Evolutionary conservation across 139 green algal genomes (phyloP), one percentile per base, ranked within the genome.

Genomic region (Pedinophyceae sp.): DNA sequence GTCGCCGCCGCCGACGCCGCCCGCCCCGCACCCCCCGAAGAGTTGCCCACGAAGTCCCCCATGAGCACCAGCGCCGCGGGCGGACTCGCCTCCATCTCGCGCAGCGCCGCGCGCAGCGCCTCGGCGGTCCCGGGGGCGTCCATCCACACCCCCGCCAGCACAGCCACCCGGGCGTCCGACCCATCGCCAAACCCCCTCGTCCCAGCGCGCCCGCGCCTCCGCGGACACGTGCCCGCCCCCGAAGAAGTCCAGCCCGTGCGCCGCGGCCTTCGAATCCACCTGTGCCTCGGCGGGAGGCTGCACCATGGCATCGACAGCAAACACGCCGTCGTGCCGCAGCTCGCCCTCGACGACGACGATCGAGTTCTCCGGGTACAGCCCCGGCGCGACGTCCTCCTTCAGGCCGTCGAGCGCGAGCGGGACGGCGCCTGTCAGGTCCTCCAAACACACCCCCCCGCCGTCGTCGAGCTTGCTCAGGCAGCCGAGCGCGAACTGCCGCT

Each of bases 271-370:
- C 27, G 43, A 64, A 10, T 13, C 51, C 6, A 52, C 25, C 20
- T 61, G 22, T 7, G 26, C 27, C 30, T 61, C 54, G 20, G 57
- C 6, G 10, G 16, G 47, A 7, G 54, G 54, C 16, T 10, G 7
- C 6, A 7, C 22, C 48, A 61, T 61, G 24, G 51, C 54, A 39
- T 18, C 19, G 47, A 59, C 18, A 16, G 16, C 19, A 18, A 59
- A 59, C 52, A 19, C 57, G 5, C 58, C 58, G 20, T 59, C 27
- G 7, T 10, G 34, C n/a, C 13, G 54, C 4, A 66, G 15, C 24
- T 62, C 34, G 6, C 59, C 59, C 34, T 66, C 59, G 7, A 61
- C 56, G 13, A 66, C 59, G 7, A 66, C 55, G 17, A 66, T 68
- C 27, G 29, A 60, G 40, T 66, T 66, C 40, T 66, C 59, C 16